Conservation (phyloP, 2,329 filamentous ascomycete genomes). For the Ophiobolus disseminans region DNA sequence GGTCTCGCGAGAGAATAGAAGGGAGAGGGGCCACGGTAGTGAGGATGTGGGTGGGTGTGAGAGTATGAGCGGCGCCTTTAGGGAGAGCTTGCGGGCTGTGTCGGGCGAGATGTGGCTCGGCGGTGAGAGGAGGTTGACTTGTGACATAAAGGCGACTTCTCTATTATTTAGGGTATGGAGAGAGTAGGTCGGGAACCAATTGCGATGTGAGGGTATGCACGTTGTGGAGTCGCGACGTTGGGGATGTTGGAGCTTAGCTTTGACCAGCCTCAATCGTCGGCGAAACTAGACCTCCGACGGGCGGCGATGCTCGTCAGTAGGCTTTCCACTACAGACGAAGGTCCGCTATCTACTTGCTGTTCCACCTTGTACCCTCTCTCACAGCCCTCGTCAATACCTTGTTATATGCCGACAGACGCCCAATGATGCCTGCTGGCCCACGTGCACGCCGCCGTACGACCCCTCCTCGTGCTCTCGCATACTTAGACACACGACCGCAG, state of each 20-base stretch:
- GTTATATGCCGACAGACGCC: slow-evolving; percentile 24
- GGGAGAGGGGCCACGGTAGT: slow-evolving; percentile 60
- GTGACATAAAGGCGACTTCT: slow-evolving; percentile 31
- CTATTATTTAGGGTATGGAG: background rate
- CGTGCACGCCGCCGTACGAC: slow-evolving; percentile 30
- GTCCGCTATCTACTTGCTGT: background rate
- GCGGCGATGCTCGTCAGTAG: slow-evolving; percentile 20
- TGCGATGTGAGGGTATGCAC: too few relatives aligned
- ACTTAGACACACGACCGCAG: slow-evolving; percentile 24
- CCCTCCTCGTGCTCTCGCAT: slow-evolving; percentile 33
- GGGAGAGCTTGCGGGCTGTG: slow-evolving; percentile 56
- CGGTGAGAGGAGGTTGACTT: slow-evolving; percentile 49
- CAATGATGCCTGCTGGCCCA: slow-evolving; percentile 43
- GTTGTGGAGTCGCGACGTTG: slow-evolving; percentile 13
- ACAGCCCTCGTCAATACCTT: slow-evolving; percentile 1
- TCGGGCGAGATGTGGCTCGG: slow-evolving; percentile 49
- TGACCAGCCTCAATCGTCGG: slow-evolving; percentile 20
- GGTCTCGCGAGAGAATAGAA: slow-evolving; percentile 66
- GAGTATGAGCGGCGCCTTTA: slow-evolving; percentile 53
- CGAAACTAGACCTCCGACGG: slow-evolving; percentile 26
- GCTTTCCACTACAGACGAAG: slow-evolving; percentile 1
- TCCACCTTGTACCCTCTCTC: background rate
- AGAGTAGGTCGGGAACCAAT: slow-evolving; percentile 8
- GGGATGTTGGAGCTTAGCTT: slow-evolving; percentile 23
- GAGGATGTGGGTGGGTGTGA: slow-evolving; percentile 48